phyloP scores from a whole-genome alignment of 2,329 filamentous ascomycete species.

The Colletotrichum endophyticum region DNA sequence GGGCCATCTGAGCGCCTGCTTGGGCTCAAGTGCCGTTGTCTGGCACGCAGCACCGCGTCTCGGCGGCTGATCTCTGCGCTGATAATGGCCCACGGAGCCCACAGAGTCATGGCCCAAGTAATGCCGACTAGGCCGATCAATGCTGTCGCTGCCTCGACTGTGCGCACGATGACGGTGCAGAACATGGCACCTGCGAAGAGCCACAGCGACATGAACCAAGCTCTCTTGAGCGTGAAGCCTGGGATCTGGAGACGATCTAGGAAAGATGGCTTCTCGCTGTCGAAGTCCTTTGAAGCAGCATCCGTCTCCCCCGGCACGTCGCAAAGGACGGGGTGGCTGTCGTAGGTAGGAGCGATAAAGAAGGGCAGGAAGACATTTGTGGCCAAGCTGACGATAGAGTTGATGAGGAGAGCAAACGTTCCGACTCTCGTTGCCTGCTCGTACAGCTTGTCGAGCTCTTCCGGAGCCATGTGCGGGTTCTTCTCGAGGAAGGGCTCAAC shows the following conservation, averaged over 20 bases:
- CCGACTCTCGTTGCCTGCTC: constrained; percentile 86
- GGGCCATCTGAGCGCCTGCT: constrained; percentile 7
- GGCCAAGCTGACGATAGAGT: constrained; percentile 82
- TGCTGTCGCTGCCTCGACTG: constrained; percentile 73
- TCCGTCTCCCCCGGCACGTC: constrained; percentile 36
- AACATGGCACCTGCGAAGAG: constrained; percentile 84
- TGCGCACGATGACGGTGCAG: constrained; percentile 78
- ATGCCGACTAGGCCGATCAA: constrained; percentile 85
- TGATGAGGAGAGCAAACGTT: constrained; percentile 87
- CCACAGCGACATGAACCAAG: constrained; percentile 87
- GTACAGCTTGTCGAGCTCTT: constrained; percentile 80
- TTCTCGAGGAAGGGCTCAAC: constrained; percentile 79
- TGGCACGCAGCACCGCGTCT: constrained; percentile 62
- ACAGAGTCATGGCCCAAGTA: constrained; percentile 90
- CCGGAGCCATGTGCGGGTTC: constrained; percentile 78
- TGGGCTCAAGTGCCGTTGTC: constrained; percentile 26
- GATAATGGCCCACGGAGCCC: constrained; percentile 96
- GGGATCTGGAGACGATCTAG: constrained; percentile 75
- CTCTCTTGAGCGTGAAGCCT: constrained; percentile 83
- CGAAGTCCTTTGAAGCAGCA: constrained; percentile 31
- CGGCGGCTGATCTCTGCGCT: constrained; percentile 88
- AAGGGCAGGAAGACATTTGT: constrained; percentile 86
- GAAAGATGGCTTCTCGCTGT: constrained; percentile 42
- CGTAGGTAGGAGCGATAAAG: constrained; percentile 83
- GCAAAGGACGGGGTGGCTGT: constrained; percentile 41